Conservation (phyloP, 805 yeast species). For the Vanderwaltozyma yarrowii region DNA sequence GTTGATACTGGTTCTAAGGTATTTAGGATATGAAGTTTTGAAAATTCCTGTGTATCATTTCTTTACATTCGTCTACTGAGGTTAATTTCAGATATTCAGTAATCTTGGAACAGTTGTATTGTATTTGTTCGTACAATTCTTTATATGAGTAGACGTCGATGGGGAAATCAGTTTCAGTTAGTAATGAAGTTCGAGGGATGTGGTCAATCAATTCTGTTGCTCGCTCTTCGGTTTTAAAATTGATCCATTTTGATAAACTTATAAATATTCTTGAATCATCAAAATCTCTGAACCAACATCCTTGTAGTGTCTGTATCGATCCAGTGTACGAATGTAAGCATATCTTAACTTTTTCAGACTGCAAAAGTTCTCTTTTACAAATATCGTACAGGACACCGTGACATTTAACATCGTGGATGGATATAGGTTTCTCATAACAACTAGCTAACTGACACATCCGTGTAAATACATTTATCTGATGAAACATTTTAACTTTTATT, state of each 20-base stretch:
- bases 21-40: not conserved
- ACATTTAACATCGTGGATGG: slow-evolving; percentile 78
- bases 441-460: slow-evolving; percentile 47
- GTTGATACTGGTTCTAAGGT: too few relatives aligned
- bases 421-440: slow-evolving; percentile 40
- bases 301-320: slow-evolving; percentile 52
- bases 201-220: slow-evolving; percentile 16
- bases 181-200: slow-evolving; percentile 30
- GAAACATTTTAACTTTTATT: slow-evolving; percentile 51
- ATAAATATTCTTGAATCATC: slow-evolving; percentile 19
- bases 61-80: slow-evolving; percentile 2
- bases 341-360: slow-evolving; percentile 24
- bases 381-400: slow-evolving; percentile 50
- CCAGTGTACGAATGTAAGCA: slow-evolving; percentile 85
- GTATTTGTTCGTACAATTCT: slow-evolving; percentile 8
- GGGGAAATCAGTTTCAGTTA: slow-evolving; percentile 47
- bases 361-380: slow-evolving; percentile 19
- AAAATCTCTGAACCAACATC: slow-evolving; percentile 31
- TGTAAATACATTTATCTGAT: slow-evolving; percentile 49
- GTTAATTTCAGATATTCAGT: slow-evolving; percentile 1
- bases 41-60: slow-evolving; percentile 12
- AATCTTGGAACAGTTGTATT: slow-evolving; percentile 7
- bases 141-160: slow-evolving; percentile 5
- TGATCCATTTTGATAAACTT: slow-evolving; percentile 23
- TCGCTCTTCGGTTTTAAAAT: slow-evolving; percentile 10